Base-by-base conservation (phyloP, 345 rosid species). In the Moricandia moricandioides region DNA sequence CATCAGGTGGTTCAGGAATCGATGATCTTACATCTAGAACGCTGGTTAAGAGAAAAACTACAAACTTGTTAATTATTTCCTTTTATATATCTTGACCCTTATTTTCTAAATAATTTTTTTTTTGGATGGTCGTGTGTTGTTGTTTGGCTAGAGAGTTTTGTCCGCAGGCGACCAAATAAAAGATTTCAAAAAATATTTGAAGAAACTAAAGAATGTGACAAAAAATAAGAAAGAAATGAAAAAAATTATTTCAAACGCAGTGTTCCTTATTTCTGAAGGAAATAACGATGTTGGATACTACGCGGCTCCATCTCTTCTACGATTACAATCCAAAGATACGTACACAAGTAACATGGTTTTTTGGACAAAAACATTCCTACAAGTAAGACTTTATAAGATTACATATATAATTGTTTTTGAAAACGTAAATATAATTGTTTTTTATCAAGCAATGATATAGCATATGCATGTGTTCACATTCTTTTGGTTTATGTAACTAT, bases 211-310 rank as follows among this genome's bases (percentile, higher is more conserved):
- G 33, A 75, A 65, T 0, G 6, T 29, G 3, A 72, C 78, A 30
- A 88, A 89, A 68, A 8, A 18, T 51, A 83, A 84, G 78, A 78
- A 78, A 18, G 74, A 60, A 65, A 62, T 86, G 29, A 69, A 76
- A n/a, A 49, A 8, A 3, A 81, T 85, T 6, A 5, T 88, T 34
- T 30, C 67, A 43, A 84, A 83, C 2, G 80, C 84, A 58, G 18
- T 88, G 17, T 74, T 62, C 72, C 31, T 85, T 2, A 66, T 85
- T 30, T 82, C 84, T 13, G 63, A 82, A 17, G 88, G 92, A 54
- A 88, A 84, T 69, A 78, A 88, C 49, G 96, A 90, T 84, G 65
- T 90, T 21, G 92, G 85, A 18, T 90, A 84, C 60, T 82, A 69
- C 29, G 14, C 3, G 0, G 55, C 80, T 49, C 84, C 75, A 0